Evolutionary conservation across 1,139 yeast species (phyloP).

Genomic region (Yamadazyma membranifaciens): DNA sequence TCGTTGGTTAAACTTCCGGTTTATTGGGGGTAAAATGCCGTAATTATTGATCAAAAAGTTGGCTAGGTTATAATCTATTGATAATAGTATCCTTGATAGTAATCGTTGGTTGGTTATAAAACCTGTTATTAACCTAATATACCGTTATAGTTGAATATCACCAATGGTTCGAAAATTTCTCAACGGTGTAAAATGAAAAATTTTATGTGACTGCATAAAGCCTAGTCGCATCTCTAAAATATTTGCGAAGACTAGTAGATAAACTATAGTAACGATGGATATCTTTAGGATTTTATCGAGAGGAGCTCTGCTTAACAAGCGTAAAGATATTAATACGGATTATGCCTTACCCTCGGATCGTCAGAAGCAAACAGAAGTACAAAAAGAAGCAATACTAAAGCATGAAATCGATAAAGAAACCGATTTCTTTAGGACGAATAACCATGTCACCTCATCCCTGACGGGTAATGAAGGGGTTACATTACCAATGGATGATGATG

Average conservation of each 20-base stretch:
- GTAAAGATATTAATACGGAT: conserved; percentile 43
- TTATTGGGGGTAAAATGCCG: too few species aligned
- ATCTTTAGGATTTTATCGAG: conserved; percentile 80
- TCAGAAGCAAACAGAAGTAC: conserved; percentile 15
- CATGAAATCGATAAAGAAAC: conserved; percentile 17
- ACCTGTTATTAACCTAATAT: neutral
- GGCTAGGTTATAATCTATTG: too few species aligned
- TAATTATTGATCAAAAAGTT: too few species aligned
- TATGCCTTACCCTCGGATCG: conserved; percentile 39
- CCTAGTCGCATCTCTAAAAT: neutral
- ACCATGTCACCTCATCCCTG: conserved; percentile 44
- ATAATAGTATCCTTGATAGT: too few species aligned
- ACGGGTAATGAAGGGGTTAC: conserved; percentile 19
- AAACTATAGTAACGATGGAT: conserved; percentile 63
- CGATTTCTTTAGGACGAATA: conserved; percentile 28
- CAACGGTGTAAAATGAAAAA: conserved; percentile 7
- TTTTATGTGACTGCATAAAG: conserved; percentile 8
- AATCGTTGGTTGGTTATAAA: too few species aligned
- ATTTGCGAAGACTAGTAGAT: neutral
- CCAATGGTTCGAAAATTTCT: conserved; percentile 1
- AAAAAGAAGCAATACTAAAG: conserved; percentile 16
- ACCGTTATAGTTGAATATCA: neutral
- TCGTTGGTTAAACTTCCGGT: neutral
- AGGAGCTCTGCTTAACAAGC: conserved; percentile 76
- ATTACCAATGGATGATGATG: conserved; percentile 11